Base-by-base conservation (phyloP, 768 basidiomycete genomes). In the Leucocoprinus sp. region DNA sequence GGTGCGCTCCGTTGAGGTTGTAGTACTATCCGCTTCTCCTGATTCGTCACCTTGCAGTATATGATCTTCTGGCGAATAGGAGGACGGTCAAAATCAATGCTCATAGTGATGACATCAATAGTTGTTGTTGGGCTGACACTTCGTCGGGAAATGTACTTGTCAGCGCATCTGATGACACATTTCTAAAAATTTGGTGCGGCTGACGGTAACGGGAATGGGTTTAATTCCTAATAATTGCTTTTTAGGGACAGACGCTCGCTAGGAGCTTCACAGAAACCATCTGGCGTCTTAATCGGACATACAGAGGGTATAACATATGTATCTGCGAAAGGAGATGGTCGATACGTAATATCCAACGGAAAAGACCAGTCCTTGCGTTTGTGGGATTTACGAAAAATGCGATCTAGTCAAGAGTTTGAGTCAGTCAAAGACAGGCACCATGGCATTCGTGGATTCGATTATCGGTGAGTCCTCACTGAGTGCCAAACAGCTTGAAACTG, bases 261-360 rank as follows among this genome's bases (percentile, higher is more conserved):
- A 28, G 71, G 74, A 14, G 62, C 66, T 17, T 74, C 74, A 14
- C 64, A 68, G 37, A 90, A 86, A 55, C 92, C 96, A 7, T 92
- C 92, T 2, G 96, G 95, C 17, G 86, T 95, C 1, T 72, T 98
- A 11, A 82, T 95, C 34, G 96, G 96, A 0, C 95, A 98, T 52
- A 96, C 92, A 0, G 93, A 98, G 56, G 91, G 95, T 33, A 85
- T 97, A 47, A 93, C 95, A 4, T 89, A 90, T 52, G 92, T 96
- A 11, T 85, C 91, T 26, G 84, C 95, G 1, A 97, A 96, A 56
- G 95, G 95, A 4, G 95, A 98, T 57, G 95, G 95, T 7, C 82
- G 95, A 49, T 97, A 97, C 59, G 69, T 95, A 37, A 82, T 98
- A 36, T 93, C 90, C 14, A 98, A 98, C 56, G 92, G 92, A 28